Base-by-base conservation (phyloP, 208 protist species). In the Leishmania gerbilli region DNA sequence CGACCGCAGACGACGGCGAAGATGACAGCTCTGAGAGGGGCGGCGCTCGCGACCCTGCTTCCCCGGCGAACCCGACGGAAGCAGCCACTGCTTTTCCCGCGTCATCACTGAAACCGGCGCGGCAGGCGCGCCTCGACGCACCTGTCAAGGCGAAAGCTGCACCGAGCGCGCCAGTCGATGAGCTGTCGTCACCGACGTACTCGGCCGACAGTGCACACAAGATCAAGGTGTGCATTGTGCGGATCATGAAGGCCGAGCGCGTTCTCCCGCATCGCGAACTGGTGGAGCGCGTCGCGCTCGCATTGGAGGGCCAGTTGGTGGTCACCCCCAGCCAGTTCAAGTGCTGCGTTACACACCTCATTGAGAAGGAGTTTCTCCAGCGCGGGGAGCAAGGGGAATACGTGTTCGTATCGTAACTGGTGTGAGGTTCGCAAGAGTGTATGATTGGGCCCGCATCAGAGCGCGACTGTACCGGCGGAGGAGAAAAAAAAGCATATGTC, bases 281-380 rank as follows among this genome's bases (percentile, higher is more conserved):
- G 47, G 76, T 89, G 65, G 71, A 79, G 19, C 69, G 49, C 37
- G 88, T 90, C 9, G 51, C 62, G 13, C 78, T 81, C 15, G 53
- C 72, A 34, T 67, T 96, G 49, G 31, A 75, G 34, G 77, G 74
- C 21, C 68, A 80, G 51, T 81, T 83, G n/a, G 53, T 81, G 27
- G 81, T 95, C 27, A 92, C 87, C 1, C 60, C 56, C 0, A 47
- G 84, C 0, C 83, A 93, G 62, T 88, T 95, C 19, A 95, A 97
- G 77, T 45, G 77, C 42, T 88, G 88, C 56, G 24, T 95, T 4
- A 56, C 80, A 2, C 53, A 85, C 40, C 80, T 95, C 21, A 89
- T 95, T 21, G 93, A 92, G n/a, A 82, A 84, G 49, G 91, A 95
- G 51, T 93, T 94, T 58, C 64, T 96, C 51, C 75, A 80, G 11